Percentiles rank a stretch among this genome's conserved stretches.
These are phyloP conservation scores for Bipolaris sorokiniana DNA, from an alignment of 2,329 filamentous ascomycete species.

Conservation along the genomic window DNA sequence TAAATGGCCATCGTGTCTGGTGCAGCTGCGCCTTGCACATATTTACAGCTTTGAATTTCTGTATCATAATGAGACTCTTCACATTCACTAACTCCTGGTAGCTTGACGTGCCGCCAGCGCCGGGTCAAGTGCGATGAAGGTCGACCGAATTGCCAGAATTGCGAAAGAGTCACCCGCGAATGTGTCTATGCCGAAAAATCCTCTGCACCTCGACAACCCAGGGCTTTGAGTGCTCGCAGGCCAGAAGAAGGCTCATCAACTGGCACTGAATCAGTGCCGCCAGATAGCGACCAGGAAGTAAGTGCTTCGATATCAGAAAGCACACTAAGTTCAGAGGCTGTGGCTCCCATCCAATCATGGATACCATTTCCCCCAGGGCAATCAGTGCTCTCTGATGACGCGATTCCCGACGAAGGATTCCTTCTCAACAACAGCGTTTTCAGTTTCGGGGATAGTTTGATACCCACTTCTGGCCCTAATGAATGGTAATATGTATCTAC, in stretches of 20 bases:
- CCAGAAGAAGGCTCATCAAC: conserved; percentile 11
- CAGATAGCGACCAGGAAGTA: conserved; percentile 6
- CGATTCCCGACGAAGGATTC: conserved; percentile 32
- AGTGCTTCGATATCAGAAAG: neutral
- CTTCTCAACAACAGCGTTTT: conserved; percentile 34
- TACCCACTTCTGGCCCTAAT: conserved; percentile 52
- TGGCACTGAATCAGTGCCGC: conserved; percentile 10
- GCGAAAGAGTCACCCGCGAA: conserved; percentile 50
- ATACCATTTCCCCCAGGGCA: conserved; percentile 20
- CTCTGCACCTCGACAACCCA: conserved; percentile 13
- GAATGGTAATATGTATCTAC: conserved; percentile 44
- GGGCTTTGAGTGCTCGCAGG: conserved; percentile 21
- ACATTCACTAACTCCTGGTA: conserved; percentile 24
- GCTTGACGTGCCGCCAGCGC: conserved; percentile 54
- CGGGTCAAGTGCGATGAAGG: conserved; percentile 60
- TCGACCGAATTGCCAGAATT: conserved; percentile 53
- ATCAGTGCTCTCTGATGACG: conserved; percentile 22
- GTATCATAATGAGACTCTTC: neutral
- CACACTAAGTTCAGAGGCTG: conserved; percentile 15
- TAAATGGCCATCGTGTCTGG: neutral
- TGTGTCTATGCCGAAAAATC: conserved; percentile 47
- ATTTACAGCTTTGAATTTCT: neutral
- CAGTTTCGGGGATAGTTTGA: conserved; percentile 37
- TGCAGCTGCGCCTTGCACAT: neutral
- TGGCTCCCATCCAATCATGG: conserved; percentile 22